These are phyloP conservation scores for Martensiomyces pterosporus DNA, from an alignment of 192 early-diverging fungal genomes.

Conservation along the genomic window DNA sequence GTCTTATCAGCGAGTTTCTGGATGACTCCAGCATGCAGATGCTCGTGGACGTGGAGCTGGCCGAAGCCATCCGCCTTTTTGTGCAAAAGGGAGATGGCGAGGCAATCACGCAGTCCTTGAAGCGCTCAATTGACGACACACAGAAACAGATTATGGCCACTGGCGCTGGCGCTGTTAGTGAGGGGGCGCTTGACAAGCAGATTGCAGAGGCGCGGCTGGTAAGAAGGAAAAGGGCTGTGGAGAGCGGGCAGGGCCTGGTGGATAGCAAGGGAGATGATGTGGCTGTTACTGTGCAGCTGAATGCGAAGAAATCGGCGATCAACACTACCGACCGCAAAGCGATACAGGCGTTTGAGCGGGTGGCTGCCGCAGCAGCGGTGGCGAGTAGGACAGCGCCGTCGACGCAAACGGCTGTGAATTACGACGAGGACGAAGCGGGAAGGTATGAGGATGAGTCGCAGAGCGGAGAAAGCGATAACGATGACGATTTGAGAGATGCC, in stretches of 20 bases:
- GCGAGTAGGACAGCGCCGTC: no score
- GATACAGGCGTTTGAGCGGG: conserved; percentile 22
- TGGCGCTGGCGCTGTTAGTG: neutral
- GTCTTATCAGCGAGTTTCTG: conserved; percentile 71
- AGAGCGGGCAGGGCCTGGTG: conserved; percentile 13
- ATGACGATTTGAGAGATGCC: conserved; percentile 17
- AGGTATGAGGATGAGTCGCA: neutral
- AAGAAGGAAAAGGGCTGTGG: conserved; percentile 23
- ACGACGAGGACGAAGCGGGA: neutral
- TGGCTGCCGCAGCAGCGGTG: conserved; percentile 1
- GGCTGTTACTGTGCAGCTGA: conserved; percentile 19
- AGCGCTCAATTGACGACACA: conserved; percentile 20
- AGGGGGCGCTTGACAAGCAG: conserved; percentile 9
- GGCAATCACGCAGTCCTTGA: conserved; percentile 67
- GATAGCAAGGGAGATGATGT: conserved; percentile 4
- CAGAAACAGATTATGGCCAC: conserved; percentile 23
- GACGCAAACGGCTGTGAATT: no score
- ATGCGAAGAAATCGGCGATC: conserved; percentile 9
- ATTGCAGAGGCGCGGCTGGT: conserved; percentile 11
- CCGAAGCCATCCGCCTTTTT: conserved; percentile 68
- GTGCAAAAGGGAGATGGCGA: conserved; percentile 86
- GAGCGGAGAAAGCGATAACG: conserved; percentile 5
- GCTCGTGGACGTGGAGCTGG: conserved; percentile 72
- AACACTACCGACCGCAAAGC: conserved; percentile 25
- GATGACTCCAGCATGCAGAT: conserved; percentile 62